phyloP scores from a whole-genome alignment of 495 filamentous ascomycete species.

The Saxispiralis lemnorum region DNA sequence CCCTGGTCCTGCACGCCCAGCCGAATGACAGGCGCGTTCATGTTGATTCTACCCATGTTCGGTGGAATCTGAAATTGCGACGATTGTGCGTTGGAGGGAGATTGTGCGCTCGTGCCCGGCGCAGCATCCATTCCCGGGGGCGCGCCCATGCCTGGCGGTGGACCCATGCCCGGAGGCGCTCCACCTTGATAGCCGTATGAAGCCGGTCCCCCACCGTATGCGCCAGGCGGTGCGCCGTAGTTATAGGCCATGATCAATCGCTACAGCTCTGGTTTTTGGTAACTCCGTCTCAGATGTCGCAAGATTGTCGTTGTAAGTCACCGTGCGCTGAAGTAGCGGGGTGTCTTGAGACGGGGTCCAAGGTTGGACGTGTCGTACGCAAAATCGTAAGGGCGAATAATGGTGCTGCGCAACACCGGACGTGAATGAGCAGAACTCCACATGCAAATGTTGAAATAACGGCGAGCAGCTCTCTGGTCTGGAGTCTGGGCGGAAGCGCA shows the following conservation, averaged over 20 bases:
- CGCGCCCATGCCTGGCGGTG: slow-evolving; percentile 71
- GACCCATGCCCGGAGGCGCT: slow-evolving; percentile 43
- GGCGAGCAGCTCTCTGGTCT: no score
- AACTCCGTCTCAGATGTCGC: neutral
- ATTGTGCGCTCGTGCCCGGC: slow-evolving; percentile 28
- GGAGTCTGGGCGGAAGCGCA: no score
- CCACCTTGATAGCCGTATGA: slow-evolving; percentile 13
- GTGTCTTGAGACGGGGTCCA: no score
- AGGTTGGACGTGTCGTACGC: no score
- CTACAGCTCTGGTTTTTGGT: neutral
- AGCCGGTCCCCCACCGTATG: neutral
- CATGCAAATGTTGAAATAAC: no score
- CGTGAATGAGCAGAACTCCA: no score
- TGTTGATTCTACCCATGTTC: slow-evolving; percentile 95
- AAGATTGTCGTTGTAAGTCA: no score
- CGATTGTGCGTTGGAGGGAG: slow-evolving; percentile 57
- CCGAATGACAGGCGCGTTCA: slow-evolving; percentile 90
- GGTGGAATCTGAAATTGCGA: slow-evolving; percentile 63
- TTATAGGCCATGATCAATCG: slow-evolving; percentile 11
- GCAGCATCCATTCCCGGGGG: slow-evolving; percentile 12
- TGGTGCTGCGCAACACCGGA: no score
- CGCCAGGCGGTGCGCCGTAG: slow-evolving; percentile 11
- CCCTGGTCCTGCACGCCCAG: slow-evolving; percentile 35
- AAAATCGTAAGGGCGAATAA: no score
- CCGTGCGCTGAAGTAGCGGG: no score